A percentile compares a stretch with the other conserved stretches of the same genome.
These are phyloP conservation scores for Gaillardinia entomophila DNA, from an alignment of 805 yeast species.

Conservation along the genomic window DNA sequence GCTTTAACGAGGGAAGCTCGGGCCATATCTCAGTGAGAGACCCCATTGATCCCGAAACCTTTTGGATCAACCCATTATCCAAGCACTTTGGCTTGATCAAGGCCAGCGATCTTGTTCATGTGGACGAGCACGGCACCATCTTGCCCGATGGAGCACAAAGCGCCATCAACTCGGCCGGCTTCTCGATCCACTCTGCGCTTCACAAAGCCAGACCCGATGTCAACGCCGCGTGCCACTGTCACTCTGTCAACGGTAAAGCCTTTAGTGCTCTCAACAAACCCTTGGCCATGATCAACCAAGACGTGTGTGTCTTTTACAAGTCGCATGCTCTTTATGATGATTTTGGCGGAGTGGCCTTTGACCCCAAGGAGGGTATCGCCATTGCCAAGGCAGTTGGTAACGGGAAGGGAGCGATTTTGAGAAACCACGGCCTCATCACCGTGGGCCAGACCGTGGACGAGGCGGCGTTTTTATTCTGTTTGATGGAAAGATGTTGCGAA, in stretches of 20 bases:
- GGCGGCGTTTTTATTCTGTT: conserved; percentile 61
- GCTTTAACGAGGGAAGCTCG: conserved; percentile 71
- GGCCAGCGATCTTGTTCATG: conserved; percentile 37
- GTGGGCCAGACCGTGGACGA: conserved; percentile 69
- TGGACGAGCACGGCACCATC: conserved; percentile 56
- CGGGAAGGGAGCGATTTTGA: conserved; percentile 54
- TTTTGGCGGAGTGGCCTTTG: conserved; percentile 78
- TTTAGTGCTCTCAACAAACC: conserved; percentile 60
- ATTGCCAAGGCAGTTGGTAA: conserved; percentile 60
- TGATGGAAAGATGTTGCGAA: conserved; percentile 61
- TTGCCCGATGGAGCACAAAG: conserved; percentile 52
- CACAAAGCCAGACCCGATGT: conserved; percentile 68
- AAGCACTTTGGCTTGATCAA: conserved; percentile 52
- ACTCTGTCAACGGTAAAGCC: conserved; percentile 59
- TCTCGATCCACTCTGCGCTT: conserved; percentile 61
- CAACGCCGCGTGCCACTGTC: conserved; percentile 68
- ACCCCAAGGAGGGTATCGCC: conserved; percentile 54
- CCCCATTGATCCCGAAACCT: conserved; percentile 72
- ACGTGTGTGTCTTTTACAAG: conserved; percentile 62
- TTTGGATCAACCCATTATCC: conserved; percentile 90
- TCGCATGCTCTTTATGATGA: conserved; percentile 58
- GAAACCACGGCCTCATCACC: conserved; percentile 70
- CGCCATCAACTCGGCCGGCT: conserved; percentile 64
- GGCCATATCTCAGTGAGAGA: conserved; percentile 86
- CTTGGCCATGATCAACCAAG: conserved; percentile 78